Evolutionary conservation across 1,139 yeast species (phyloP).

Genomic region (Hanseniaspora gamundiae): DNA sequence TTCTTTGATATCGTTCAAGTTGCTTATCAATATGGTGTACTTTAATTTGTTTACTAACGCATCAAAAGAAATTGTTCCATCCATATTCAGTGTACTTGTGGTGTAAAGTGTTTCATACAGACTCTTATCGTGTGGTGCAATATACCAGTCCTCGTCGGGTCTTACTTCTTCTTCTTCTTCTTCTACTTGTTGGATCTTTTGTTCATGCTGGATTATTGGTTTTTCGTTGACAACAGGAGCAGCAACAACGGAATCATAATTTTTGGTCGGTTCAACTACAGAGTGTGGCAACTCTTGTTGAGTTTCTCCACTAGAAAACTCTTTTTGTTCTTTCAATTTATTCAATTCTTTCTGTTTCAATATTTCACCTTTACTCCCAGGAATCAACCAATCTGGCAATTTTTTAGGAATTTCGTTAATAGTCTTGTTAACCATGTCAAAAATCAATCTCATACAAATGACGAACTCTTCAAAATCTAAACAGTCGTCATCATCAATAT

Average conservation of each 20-base stretch:
- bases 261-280: background rate
- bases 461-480: conserved; percentile 96
- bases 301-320: background rate
- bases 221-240: conserved; percentile 20
- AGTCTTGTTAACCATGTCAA: conserved; percentile 78
- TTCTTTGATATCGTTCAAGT: conserved; percentile 62
- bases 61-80: conserved; percentile 77
- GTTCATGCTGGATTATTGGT: background rate
- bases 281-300: background rate
- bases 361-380: conserved; percentile 75
- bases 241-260: background rate
- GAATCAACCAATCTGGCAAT: conserved; percentile 86
- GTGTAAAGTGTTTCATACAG: conserved; percentile 72
- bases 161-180: conserved; percentile 44
- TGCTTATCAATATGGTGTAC: conserved; percentile 20
- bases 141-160: conserved; percentile 81
- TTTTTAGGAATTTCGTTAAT: conserved; percentile 48
- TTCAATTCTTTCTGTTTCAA: conserved; percentile 27
- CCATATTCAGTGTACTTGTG: conserved; percentile 43
- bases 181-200: conserved; percentile 21
- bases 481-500: conserved; percentile 82
- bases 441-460: conserved; percentile 89
- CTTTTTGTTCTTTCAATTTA: conserved; percentile 16
- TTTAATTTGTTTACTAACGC: conserved; percentile 54
- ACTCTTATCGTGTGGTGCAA: conserved; percentile 72